Evolutionary conservation across 495 filamentous ascomycete species (phyloP), one percentile per base, ranked within the genome.

Genomic region (Penicillium lividum): DNA sequence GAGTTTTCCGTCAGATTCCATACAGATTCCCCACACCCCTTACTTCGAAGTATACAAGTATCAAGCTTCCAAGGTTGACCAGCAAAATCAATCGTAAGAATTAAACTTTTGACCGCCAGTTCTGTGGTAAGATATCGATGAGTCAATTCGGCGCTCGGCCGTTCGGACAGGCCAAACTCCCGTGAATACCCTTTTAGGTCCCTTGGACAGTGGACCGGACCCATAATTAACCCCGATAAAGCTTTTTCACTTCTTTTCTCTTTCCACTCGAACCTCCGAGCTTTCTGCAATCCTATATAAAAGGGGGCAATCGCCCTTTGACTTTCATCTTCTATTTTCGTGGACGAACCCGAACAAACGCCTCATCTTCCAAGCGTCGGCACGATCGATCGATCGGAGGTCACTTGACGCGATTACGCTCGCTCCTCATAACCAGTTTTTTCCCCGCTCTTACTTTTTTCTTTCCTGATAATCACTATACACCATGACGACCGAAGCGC

Each of bases 401-500:
- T 40, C 38, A 40, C 38, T 40, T 40, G 38, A 40, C 38, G 38
- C 4, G 5, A 22, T 22, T 22, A 22, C 22, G 22, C 22, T 40
- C 13, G 38, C 38, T 4, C 38, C 38, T 40, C 36, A 40, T 40
- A 40, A 1, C 38, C 38, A 5, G 5, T 13, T 16, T 16, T 40
- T 27, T 11, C 44, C 9, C 44, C 44, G 44, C 22, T 47, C 5
- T 9, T 28, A 5, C 7, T 51, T 18, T 28, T 5, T 16, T 28
- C n/a, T 28, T n/a, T 34, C 28, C 9, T 31, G 28, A 7, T 18
- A 13, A 2, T 51, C 27, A 18, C 5, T 51, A 9, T 7, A 28
- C 48, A 33, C 29, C 51, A 68, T 68, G 58, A 42, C 56, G 48
- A 49, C 40, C 38, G 58, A 54, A 22, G 7, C 38, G 4, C 38